Conservation (phyloP, 805 yeast genomes). For the Wickerhamiella azyma region DNA sequence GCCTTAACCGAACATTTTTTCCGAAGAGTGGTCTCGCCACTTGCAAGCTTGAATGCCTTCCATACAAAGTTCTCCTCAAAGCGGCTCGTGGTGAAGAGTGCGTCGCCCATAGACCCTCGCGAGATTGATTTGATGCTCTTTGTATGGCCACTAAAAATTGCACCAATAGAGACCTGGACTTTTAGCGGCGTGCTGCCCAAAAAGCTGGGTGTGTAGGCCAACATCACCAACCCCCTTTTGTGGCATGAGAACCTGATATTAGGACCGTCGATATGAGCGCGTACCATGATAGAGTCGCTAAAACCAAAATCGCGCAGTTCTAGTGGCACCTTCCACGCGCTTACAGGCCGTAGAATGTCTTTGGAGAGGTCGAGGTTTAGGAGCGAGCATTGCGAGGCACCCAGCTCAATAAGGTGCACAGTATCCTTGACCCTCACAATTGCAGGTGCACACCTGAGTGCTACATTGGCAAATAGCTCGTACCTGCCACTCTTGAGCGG, state of each 20-base stretch:
- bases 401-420: not conserved
- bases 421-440: not conserved
- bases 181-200: not conserved
- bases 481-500: not conserved
- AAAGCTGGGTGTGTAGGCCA: not conserved
- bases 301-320: not conserved
- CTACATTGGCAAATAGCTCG: not conserved
- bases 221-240: not conserved
- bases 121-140: conserved; percentile 59
- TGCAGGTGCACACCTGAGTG: not conserved
- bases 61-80: conserved; percentile 52
- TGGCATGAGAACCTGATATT: not conserved
- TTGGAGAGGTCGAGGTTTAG: not conserved
- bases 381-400: not conserved
- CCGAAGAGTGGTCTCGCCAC: conserved; percentile 26
- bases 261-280: not conserved
- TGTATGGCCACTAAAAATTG: conserved; percentile 69
- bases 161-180: not conserved
- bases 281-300: not conserved
- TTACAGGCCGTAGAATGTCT: not conserved
- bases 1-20: conserved; percentile 32
- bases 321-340: not conserved
- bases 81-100: conserved; percentile 45
- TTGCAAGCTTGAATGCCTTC: conserved; percentile 31
- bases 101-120: conserved; percentile 53